A percentile compares a stretch with the other conserved stretches of the same genome.
phyloP scores from a whole-genome alignment of 805 yeast species.

The Saccharomycopsis lassenensis region DNA sequence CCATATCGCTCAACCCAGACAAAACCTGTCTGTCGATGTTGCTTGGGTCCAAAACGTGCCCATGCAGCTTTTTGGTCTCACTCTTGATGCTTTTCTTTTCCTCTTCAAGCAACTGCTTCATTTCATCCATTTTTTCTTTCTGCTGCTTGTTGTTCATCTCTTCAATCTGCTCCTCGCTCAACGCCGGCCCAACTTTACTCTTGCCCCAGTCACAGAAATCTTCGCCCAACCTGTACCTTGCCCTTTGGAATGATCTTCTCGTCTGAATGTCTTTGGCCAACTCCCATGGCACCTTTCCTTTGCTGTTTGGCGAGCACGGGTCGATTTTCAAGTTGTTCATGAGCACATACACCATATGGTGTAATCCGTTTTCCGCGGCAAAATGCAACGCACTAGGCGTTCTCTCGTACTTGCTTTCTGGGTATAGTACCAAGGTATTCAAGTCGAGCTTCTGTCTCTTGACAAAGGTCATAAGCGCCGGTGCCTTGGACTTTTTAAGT shows the following conservation, averaged over 20 bases:
- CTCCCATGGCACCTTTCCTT: slow-evolving; percentile 62
- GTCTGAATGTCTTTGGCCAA: slow-evolving; percentile 35
- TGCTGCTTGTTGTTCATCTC: slow-evolving; percentile 29
- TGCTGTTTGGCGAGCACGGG: slow-evolving; percentile 43
- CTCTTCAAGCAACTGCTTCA: slow-evolving; percentile 33
- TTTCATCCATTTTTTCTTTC: slow-evolving; percentile 29
- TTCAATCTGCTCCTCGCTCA: slow-evolving; percentile 46
- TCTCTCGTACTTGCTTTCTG: slow-evolving; percentile 37
- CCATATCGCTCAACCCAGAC: slow-evolving; percentile 61
- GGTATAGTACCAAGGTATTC: slow-evolving; percentile 32
- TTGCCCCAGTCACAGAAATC: slow-evolving; percentile 53
- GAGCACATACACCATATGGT: slow-evolving; percentile 53
- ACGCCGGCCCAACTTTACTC: slow-evolving; percentile 53
- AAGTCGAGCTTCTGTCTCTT: slow-evolving; percentile 34
- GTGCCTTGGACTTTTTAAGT: slow-evolving; percentile 66
- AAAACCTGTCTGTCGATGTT: slow-evolving; percentile 30
- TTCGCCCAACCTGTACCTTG: slow-evolving; percentile 63
- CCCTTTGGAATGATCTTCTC: slow-evolving; percentile 51
- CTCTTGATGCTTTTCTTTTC: too few species aligned
- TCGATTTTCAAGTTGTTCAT: slow-evolving; percentile 58
- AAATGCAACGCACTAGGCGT: slow-evolving; percentile 73
- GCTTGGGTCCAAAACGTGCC: slow-evolving; percentile 20
- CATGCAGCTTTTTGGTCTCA: slow-evolving; percentile 25
- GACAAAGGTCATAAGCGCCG: slow-evolving; percentile 54
- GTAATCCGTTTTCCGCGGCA: slow-evolving; percentile 57